Conservation (phyloP, 495 filamentous ascomycete species). For the Penicillium salamii region DNA sequence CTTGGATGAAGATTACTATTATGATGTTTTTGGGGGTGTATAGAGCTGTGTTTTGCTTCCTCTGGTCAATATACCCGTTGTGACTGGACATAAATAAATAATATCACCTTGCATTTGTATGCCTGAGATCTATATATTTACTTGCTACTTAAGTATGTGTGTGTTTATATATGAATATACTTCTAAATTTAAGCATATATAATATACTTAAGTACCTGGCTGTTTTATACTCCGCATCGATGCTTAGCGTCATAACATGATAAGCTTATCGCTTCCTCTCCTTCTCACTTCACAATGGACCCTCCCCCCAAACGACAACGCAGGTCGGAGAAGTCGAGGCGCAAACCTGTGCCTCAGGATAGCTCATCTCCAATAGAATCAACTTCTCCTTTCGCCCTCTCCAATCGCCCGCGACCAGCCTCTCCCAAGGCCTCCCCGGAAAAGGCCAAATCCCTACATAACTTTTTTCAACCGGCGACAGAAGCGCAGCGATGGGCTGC, state of each 20-base stretch:
- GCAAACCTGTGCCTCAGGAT: background rate
- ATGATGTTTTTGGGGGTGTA: constrained; percentile 52
- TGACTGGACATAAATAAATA: background rate
- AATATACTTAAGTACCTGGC: no score
- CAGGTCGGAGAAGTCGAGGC: constrained; percentile 16
- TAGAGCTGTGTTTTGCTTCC: constrained; percentile 10
- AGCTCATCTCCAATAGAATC: constrained; percentile 3
- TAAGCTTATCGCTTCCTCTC: constrained; percentile 16
- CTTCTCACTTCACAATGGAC: constrained; percentile 35
- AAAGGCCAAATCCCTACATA: constrained; percentile 21
- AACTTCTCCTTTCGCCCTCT: constrained; percentile 5
- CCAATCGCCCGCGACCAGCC: no score
- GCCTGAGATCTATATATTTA: no score
- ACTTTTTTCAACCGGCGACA: constrained; percentile 22
- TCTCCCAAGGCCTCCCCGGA: constrained; percentile 7
- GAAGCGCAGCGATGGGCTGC: constrained; percentile 36
- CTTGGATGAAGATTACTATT: constrained; percentile 53
- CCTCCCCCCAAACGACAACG: constrained; percentile 49
- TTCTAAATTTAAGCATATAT: no score
- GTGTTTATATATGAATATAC: no score
- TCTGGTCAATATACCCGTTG: constrained; percentile 18
- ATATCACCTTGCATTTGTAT: no score
- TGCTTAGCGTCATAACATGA: constrained; percentile 15
- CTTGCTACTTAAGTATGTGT: no score
- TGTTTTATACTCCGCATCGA: background rate